Conservation (phyloP, 371 early-diverging fungal species). For the Batrachochytrium dendrobatidis region DNA sequence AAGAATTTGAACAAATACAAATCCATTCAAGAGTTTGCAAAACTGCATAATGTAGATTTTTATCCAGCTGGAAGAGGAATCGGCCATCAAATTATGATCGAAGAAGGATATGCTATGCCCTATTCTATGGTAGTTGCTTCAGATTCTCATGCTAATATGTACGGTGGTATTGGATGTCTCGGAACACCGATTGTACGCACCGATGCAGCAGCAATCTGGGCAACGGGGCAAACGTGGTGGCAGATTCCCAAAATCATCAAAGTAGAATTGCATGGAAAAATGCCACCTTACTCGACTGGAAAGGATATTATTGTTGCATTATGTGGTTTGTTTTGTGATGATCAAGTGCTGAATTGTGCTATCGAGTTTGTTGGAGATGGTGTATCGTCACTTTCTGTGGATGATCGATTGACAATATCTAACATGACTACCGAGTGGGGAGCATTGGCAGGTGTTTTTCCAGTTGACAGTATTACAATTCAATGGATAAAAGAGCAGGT, state of each 20-base stretch:
- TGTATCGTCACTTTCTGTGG: conserved; percentile 58
- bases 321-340: conserved; percentile 55
- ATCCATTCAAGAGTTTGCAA: conserved; percentile 75
- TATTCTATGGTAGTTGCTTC: conserved; percentile 88
- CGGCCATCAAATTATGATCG: conserved; percentile 94
- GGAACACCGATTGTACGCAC: conserved; percentile 96
- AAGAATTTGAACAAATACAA: conserved; percentile 80
- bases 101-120: conserved; percentile 93
- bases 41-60: conserved; percentile 75
- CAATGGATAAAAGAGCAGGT: conserved; percentile 49
- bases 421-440: conserved; percentile 99
- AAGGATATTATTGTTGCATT: conserved; percentile 93
- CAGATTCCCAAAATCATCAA: conserved; percentile 90
- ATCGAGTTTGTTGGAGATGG: conserved; percentile 86
- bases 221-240: conserved; percentile 96
- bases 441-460: conserved; percentile 91
- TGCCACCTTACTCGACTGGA: conserved; percentile 79
- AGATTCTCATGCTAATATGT: conserved; percentile 97
- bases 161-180: conserved; percentile 85
- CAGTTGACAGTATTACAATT: conserved; percentile 72
- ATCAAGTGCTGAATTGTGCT: conserved; percentile 88
- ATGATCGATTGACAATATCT: conserved; percentile 88
- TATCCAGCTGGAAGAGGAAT: conserved; percentile 95
- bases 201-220: conserved; percentile 96
- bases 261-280: conserved; percentile 65